Base-by-base conservation (phyloP, 345 rosid genomes). In the Lepidium aucheri region DNA sequence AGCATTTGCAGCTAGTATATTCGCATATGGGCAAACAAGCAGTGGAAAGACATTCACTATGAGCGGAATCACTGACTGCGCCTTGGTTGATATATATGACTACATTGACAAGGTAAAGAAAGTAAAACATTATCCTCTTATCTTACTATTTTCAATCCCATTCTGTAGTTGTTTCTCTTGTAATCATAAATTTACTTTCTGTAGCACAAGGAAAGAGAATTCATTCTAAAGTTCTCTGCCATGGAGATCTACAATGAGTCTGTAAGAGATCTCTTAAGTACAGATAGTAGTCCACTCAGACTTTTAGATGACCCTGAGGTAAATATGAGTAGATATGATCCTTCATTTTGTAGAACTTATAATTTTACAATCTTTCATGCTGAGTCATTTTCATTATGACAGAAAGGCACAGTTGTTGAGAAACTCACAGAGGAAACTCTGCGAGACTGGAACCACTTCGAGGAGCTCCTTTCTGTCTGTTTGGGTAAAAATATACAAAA, bases 251-350 rank as follows among this genome's bases (percentile, higher is more conserved):
- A 91, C 79, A 91, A 89, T 67, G 96, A 91, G 77, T 86, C 95
- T 65, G 98, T 89, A 53, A 79, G 90, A 72, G 98, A 91, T 76
- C 92, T 91, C 46, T 86, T 91, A 30, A 82, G 84, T 64, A 40
- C 80, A 41, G 92, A 89, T 53, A 63, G 76, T 60, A 83, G 80
- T 63, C 92, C 90, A 40, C 88, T 82, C 70, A 81, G 98, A 73
- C 96, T 91, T 77, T 83, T 91, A 20, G 98, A 89, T 69, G 98
- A 91, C 71, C 95, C 90, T 11, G 98, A 85, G 90, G 98, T 89
- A 74, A 75, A 68, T 75, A 54, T 77, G 51, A 47, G 96, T 89
- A 74, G 74, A 68, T 75, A 52, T 77, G 51, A 47, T 75, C 40
- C 42, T 76, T 36, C 14, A 14, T 57, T 26, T 50, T 53, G 4